These are phyloP conservation scores for Rostrohypoxylon terebratum DNA, from an alignment of 495 filamentous ascomycete species.

Conservation along the genomic window DNA sequence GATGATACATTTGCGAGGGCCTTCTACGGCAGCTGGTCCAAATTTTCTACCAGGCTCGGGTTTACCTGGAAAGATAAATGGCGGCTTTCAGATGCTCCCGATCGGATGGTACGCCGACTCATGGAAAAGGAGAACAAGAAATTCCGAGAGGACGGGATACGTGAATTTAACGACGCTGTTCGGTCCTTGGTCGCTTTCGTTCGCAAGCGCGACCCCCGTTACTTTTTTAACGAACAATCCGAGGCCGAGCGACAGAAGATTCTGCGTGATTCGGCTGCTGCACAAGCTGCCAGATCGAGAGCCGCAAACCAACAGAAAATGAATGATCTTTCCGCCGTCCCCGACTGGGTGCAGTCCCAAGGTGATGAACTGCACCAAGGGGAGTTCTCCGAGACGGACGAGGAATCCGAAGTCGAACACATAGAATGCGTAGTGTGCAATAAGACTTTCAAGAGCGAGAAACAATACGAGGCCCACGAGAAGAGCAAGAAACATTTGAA, in stretches of 20 bases:
- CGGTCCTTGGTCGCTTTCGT: slow-evolving; percentile 85
- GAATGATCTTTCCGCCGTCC: slow-evolving; percentile 69
- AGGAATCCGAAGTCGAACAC: slow-evolving; percentile 69
- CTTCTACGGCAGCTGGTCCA: slow-evolving; percentile 86
- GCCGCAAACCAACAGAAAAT: slow-evolving; percentile 83
- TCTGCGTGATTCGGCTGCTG: slow-evolving; percentile 80
- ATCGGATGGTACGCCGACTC: slow-evolving; percentile 81
- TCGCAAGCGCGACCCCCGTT: slow-evolving; percentile 92
- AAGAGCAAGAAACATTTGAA: slow-evolving; percentile 95
- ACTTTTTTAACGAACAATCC: slow-evolving; percentile 71
- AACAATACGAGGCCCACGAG: slow-evolving; percentile 93
- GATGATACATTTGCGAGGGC: slow-evolving; percentile 74
- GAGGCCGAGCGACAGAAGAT: slow-evolving; percentile 84
- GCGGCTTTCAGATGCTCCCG: slow-evolving; percentile 83
- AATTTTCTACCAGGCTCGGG: slow-evolving; percentile 84
- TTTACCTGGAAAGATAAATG: slow-evolving; percentile 93
- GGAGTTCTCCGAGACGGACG: slow-evolving; percentile 60
- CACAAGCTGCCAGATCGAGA: slow-evolving; percentile 85
- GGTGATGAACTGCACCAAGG: slow-evolving; percentile 57
- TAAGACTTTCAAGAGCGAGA: slow-evolving; percentile 94
- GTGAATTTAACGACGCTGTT: slow-evolving; percentile 95
- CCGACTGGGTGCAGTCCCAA: slow-evolving; percentile 79
- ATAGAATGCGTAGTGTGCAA: slow-evolving; percentile 93
- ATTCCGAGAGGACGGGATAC: slow-evolving; percentile 81
- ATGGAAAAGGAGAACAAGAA: slow-evolving; percentile 97